Conservation (phyloP, 495 filamentous ascomycete genomes). For the Talaromyces nanjingensis region DNA sequence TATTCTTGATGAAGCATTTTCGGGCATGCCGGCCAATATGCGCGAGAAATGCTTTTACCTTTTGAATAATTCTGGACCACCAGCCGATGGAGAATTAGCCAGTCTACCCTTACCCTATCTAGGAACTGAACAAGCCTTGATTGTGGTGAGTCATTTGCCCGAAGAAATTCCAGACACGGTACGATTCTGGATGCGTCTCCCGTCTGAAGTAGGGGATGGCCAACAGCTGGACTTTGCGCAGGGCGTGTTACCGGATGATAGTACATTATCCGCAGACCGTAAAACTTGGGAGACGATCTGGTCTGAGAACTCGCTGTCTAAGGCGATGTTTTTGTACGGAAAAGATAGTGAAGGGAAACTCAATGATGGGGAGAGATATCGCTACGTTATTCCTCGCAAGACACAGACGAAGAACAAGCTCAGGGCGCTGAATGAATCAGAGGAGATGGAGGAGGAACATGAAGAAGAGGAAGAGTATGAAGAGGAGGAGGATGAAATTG, state of each 20-base stretch:
- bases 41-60: constrained; percentile 78
- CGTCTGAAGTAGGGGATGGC: constrained; percentile 43
- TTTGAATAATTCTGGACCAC: constrained; percentile 39
- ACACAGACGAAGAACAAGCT: not conserved
- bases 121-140: constrained; percentile 62
- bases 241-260: constrained; percentile 18
- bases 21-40: constrained; percentile 76
- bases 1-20: constrained; percentile 89
- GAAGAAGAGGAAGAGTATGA: constrained; percentile 2
- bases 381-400: not conserved
- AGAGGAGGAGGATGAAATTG: not conserved
- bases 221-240: constrained; percentile 30
- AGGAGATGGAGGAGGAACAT: not conserved
- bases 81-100: constrained; percentile 7
- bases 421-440: not conserved
- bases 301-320: constrained; percentile 4
- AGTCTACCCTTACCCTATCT: constrained; percentile 22
- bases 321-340: not conserved
- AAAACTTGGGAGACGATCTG: constrained; percentile 4
- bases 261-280: not conserved
- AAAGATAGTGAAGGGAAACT: not conserved
- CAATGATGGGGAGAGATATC: constrained; percentile 5
- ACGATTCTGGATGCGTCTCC: constrained; percentile 73
- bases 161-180: constrained; percentile 83
- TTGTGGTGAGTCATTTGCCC: constrained; percentile 82